A percentile compares a stretch with the other conserved stretches of the same genome.
Evolutionary conservation across 2,329 filamentous ascomycete species (phyloP).

Genomic region (Ophiostoma perfectum): DNA sequence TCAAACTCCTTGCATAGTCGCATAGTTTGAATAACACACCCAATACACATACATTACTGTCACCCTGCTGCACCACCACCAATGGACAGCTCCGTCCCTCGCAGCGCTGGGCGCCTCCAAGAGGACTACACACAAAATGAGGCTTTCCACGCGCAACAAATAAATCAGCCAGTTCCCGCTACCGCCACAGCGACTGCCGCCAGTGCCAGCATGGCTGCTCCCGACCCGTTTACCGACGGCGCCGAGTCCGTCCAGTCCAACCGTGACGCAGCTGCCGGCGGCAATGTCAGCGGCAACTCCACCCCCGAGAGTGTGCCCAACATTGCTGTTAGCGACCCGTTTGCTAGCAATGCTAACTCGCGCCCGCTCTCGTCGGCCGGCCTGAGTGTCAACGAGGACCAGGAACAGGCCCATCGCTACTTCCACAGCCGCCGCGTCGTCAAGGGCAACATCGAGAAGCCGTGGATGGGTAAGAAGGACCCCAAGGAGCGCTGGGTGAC

Average conservation of each 20-base stretch:
- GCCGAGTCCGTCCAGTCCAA: slow-evolving; percentile 33
- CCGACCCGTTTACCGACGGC: slow-evolving; percentile 41
- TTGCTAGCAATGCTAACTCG: slow-evolving; percentile 42
- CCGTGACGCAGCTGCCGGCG: slow-evolving; percentile 14
- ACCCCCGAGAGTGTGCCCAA: slow-evolving; percentile 30
- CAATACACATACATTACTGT: not conserved
- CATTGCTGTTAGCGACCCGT: slow-evolving; percentile 38
- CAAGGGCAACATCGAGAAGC: slow-evolving; percentile 68
- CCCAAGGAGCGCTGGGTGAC: slow-evolving; percentile 82
- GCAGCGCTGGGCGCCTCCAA: slow-evolving; percentile 6
- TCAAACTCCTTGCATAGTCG: no score
- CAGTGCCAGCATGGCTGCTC: slow-evolving; percentile 17
- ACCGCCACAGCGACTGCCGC: not conserved
- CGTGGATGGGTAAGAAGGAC: slow-evolving; percentile 62
- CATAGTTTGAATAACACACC: not conserved
- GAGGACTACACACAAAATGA: slow-evolving; percentile 10
- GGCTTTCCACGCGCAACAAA: not conserved
- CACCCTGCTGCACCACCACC: not conserved
- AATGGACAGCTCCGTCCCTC: slow-evolving; percentile 9
- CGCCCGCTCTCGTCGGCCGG: slow-evolving; percentile 33
- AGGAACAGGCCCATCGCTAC: slow-evolving; percentile 47
- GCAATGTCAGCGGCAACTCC: not conserved
- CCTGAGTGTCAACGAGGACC: slow-evolving; percentile 36
- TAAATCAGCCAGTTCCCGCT: not conserved
- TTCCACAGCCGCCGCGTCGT: slow-evolving; percentile 69